A percentile compares a stretch with the other conserved stretches of the same genome.
Conservation (phyloP, 441 rosid genomes). For the Arabidopsis hybrid region DNA sequence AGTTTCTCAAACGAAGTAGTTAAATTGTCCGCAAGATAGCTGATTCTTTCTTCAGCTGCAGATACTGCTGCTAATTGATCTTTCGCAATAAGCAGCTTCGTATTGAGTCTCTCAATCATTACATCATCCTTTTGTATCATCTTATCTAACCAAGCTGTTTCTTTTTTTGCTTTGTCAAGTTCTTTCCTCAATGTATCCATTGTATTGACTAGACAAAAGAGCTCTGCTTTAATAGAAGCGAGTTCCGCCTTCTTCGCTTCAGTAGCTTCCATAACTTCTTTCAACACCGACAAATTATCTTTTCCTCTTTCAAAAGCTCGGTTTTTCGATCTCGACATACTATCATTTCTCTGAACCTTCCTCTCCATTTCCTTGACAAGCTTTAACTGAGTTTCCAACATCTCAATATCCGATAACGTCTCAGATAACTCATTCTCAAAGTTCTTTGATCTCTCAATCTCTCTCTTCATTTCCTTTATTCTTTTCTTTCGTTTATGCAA, state of each 20-base stretch:
- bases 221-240: conserved; percentile 56
- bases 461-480: conserved; percentile 48
- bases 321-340: conserved; percentile 43
- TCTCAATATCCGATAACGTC: conserved; percentile 65
- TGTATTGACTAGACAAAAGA: conserved; percentile 65
- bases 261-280: conserved; percentile 53
- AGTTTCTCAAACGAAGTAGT: conserved; percentile 64
- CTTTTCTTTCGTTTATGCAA: conserved; percentile 49
- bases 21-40: conserved; percentile 56
- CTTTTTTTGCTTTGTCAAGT: conserved; percentile 55
- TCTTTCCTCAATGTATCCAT: conserved; percentile 78
- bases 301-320: conserved; percentile 37
- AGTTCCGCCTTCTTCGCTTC: conserved; percentile 72
- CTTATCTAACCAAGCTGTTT: conserved; percentile 54
- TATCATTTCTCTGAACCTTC: conserved; percentile 47
- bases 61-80: conserved; percentile 60
- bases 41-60: conserved; percentile 63
- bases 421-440: conserved; percentile 59
- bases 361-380: conserved; percentile 55
- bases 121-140: conserved; percentile 55
- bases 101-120: conserved; percentile 59
- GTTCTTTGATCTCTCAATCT: conserved; percentile 59
- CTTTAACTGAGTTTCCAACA: conserved; percentile 65
- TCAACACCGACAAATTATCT: conserved; percentile 46
- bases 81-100: conserved; percentile 81